Base-by-base conservation (phyloP, 805 yeast species). In the Starmera quercuum region DNA sequence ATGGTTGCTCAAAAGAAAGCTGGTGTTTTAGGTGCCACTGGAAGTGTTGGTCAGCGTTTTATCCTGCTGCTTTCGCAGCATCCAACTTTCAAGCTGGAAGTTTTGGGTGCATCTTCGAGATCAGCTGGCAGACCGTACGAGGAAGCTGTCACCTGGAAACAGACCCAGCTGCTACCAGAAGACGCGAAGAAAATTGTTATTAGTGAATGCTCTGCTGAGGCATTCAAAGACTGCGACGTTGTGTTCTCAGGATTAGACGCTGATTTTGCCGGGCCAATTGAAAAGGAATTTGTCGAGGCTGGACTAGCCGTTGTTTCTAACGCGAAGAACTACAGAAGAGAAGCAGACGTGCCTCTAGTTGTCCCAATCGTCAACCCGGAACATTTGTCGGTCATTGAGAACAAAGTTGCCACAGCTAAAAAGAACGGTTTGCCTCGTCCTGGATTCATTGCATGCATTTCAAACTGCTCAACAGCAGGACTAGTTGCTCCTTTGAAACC, bases 401-500 rank as follows among this genome's bases (percentile, higher is more conserved):
- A 73, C 34, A 73, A 73, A 45, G 64, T 79, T 18, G 58, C 59
- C 12, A 67, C 58, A 16, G 80, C 87, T 23, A 66, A 68, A 45
- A 67, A 69, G 19, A 59, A 58, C 7, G 82, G 82, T 32, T 66
- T 68, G 42, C 54, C 62, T 51, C 75, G 64, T 54, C 78, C 79
- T 37, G 98, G 98, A 30, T 85, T 74, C 61, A 82, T 86, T 45
- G 79, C 90, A 30, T 92, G 98, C 65, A 92, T 90, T 54, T 88
- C 97, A 39, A 92, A 92, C 70, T 92, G 98, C 66, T 88, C 97
- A 31, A 92, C 98, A 24, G 98, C 97, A 5, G 97, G 97, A 27
- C 69, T 92, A 37, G 97, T 92, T 15, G 96, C 96, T 11, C 97
- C 97, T 31, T 69, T 92, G 56, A 86, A 85, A 56, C 97, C 98